Evolutionary conservation across 768 basidiomycete species (phyloP).

Genomic region (Hygrophorus pudorinus): DNA sequence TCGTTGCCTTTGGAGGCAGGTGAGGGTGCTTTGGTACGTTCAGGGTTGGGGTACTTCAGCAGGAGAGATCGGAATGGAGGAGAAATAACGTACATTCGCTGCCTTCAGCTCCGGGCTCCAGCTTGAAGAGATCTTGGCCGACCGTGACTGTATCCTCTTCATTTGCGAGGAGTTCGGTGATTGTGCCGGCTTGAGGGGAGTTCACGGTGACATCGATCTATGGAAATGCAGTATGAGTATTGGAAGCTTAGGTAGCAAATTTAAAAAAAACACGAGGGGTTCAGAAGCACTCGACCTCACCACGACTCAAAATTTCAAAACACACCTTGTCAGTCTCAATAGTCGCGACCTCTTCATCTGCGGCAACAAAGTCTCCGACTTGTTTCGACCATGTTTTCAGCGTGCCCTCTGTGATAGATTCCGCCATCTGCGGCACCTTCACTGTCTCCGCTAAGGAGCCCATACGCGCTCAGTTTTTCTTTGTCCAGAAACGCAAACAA

Average conservation of each 20-base stretch:
- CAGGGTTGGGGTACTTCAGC: constrained; percentile 21
- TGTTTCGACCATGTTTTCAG: constrained; percentile 92
- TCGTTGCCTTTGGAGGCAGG: constrained; percentile 15
- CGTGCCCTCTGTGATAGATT: constrained; percentile 97
- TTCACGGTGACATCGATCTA: constrained; percentile 98
- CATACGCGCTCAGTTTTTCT: not conserved
- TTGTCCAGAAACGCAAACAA: not conserved
- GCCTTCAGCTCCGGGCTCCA: constrained; percentile 70
- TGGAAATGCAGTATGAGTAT: constrained; percentile 7
- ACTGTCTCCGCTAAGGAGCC: constrained; percentile 63
- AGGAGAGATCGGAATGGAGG: no score
- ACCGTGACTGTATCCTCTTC: constrained; percentile 95
- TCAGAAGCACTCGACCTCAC: no score
- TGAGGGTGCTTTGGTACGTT: no score
- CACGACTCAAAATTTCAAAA: no score
- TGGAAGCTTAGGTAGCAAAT: no score
- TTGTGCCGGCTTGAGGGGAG: constrained; percentile 79
- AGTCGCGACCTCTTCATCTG: constrained; percentile 93
- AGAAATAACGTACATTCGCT: no score
- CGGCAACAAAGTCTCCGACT: constrained; percentile 82
- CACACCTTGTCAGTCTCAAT: constrained; percentile 98
- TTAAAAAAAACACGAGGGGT: not conserved
- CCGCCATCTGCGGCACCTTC: constrained; percentile 96
- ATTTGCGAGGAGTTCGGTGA: constrained; percentile 74
- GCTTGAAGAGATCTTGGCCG: constrained; percentile 87